A percentile compares a stretch with the other conserved stretches of the same genome.
These are phyloP conservation scores for Aspergillus awamori DNA, from an alignment of 2,329 filamentous ascomycete species.

Conservation along the genomic window DNA sequence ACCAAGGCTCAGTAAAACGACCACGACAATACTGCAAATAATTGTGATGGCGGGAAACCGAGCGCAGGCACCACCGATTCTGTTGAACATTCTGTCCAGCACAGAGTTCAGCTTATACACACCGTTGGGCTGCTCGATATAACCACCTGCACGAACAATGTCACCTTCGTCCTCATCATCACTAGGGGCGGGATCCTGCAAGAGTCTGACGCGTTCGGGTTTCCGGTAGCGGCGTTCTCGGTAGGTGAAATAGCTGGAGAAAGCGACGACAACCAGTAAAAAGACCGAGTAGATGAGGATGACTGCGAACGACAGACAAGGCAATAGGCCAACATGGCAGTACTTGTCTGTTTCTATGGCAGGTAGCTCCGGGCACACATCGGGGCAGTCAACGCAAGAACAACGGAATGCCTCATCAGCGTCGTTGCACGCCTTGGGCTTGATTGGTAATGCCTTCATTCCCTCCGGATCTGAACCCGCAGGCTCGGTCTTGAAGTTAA, in stretches of 20 bases:
- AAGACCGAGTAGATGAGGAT: slow-evolving; percentile 82
- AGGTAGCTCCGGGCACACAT: slow-evolving; percentile 80
- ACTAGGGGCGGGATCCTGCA: slow-evolving; percentile 80
- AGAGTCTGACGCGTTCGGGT: slow-evolving; percentile 78
- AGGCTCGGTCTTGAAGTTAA: slow-evolving; percentile 75
- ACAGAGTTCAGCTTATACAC: slow-evolving; percentile 82
- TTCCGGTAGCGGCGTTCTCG: slow-evolving; percentile 72
- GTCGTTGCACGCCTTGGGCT: slow-evolving; percentile 85
- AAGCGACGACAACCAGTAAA: slow-evolving; percentile 66
- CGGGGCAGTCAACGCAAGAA: slow-evolving; percentile 89
- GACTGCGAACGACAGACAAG: slow-evolving; percentile 90
- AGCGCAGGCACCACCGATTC: slow-evolving; percentile 77
- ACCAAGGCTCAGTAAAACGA: slow-evolving; percentile 78
- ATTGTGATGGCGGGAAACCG: slow-evolving; percentile 86
- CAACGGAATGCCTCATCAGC: slow-evolving; percentile 83
- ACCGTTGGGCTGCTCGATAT: slow-evolving; percentile 76
- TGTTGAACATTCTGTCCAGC: slow-evolving; percentile 78
- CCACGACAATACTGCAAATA: slow-evolving; percentile 69
- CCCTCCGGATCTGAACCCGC: slow-evolving; percentile 61
- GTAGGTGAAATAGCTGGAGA: slow-evolving; percentile 76
- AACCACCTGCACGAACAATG: slow-evolving; percentile 72
- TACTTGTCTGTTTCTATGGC: slow-evolving; percentile 69
- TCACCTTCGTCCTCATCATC: slow-evolving; percentile 96
- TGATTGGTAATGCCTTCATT: slow-evolving; percentile 74
- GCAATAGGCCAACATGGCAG: slow-evolving; percentile 84